Percentiles rank a stretch among this genome's conserved stretches.
Conservation (phyloP, 1,284 basidiomycete species). For the Termitomyces sp. region DNA sequence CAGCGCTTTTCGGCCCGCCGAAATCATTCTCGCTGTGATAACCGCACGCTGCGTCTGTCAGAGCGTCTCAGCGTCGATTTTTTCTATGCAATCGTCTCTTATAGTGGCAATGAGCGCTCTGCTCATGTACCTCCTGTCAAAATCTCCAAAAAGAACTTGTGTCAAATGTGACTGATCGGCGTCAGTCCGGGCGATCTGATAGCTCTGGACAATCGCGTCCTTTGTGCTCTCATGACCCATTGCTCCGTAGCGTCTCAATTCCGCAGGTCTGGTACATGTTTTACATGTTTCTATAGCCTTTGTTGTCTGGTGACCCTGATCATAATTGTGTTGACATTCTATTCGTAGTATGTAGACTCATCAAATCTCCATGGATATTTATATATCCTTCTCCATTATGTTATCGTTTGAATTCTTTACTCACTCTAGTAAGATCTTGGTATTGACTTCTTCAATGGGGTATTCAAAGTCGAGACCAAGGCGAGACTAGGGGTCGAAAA, state of each 20-base stretch:
- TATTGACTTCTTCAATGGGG: neutral
- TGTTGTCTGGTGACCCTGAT: neutral
- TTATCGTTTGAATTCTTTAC: neutral
- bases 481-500: neutral
- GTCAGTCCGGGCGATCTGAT: neutral
- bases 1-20: neutral
- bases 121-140: neutral
- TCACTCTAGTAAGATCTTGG: neutral
- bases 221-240: constrained; percentile 6
- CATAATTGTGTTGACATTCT: too few species aligned
- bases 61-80: neutral
- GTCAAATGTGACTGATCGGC: neutral
- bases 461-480: neutral
- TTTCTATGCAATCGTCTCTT: neutral
- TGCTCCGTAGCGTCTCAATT: constrained; percentile 1
- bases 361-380: neutral
- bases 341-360: too few species aligned
- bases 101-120: neutral
- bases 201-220: neutral
- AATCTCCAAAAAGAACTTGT: neutral
- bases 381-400: neutral
- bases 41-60: neutral
- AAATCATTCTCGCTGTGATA: neutral
- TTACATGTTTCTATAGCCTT: neutral
- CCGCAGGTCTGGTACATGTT: neutral